Percentiles rank a stretch among this genome's conserved stretches.
Conservation (phyloP, 441 rosid species). For the Raphanus hybrid region DNA sequence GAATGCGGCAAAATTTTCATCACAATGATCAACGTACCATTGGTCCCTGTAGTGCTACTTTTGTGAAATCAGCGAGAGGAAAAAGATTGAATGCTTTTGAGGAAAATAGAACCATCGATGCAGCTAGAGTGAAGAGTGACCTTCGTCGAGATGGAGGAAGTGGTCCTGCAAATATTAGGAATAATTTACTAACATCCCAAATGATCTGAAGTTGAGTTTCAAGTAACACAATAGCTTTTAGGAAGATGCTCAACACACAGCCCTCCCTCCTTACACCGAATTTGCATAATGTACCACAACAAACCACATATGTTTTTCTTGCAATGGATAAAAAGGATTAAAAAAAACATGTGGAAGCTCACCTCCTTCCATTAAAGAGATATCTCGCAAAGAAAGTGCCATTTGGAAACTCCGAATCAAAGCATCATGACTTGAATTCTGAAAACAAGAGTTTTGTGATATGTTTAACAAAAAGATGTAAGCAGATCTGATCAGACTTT, state of each 20-base stretch:
- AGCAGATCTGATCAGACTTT: constrained; percentile 8
- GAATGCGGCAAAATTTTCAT: constrained; percentile 12
- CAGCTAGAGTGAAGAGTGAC: constrained; percentile 84
- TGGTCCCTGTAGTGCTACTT: constrained; percentile 63
- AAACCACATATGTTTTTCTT: no score
- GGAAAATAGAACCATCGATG: constrained; percentile 89
- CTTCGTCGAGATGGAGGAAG: constrained; percentile 81
- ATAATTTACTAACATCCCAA: background rate
- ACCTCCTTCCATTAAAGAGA: constrained; percentile 81
- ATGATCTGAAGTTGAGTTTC: background rate
- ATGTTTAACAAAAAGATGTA: background rate
- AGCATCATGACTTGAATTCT: constrained; percentile 86
- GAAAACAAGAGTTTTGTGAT: constrained; percentile 37
- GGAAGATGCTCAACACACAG: background rate
- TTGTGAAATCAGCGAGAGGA: constrained; percentile 62
- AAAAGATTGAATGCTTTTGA: constrained; percentile 74
- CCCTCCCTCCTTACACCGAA: background rate
- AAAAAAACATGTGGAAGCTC: constrained; percentile 37
- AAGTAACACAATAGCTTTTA: background rate
- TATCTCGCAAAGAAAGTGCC: constrained; percentile 84
- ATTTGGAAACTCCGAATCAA: constrained; percentile 92
- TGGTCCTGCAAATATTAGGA: constrained; percentile 57
- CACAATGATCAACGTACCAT: constrained; percentile 51
- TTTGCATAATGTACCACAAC: no score
- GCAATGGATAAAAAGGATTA: constrained; percentile 18